phyloP scores from a whole-genome alignment of 176 grass and related monocot genomes.

The Triticum aestivum region DNA sequence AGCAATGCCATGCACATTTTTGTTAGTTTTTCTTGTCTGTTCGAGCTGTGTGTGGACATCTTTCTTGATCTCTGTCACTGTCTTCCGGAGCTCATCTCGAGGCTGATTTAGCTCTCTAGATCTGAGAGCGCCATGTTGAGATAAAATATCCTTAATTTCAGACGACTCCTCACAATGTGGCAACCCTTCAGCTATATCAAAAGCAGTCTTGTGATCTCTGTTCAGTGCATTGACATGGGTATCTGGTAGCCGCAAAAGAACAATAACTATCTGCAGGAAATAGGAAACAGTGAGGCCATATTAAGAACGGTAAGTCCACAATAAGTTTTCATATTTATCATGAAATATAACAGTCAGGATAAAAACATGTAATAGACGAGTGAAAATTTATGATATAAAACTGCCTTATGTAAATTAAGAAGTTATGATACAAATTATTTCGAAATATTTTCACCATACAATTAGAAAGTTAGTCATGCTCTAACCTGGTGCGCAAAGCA shows the following conservation, averaged over 20 bases:
- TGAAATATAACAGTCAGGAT: slow-evolving; percentile 6
- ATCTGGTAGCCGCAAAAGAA: slow-evolving; percentile 80
- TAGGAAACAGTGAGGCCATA: slow-evolving; percentile 1
- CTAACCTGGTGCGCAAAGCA: not conserved
- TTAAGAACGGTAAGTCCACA: slow-evolving; percentile 8
- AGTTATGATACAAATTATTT: not conserved
- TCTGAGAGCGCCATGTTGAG: slow-evolving; percentile 72
- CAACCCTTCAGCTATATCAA: slow-evolving; percentile 88
- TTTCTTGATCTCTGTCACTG: slow-evolving; percentile 96
- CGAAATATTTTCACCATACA: not conserved
- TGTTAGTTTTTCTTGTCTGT: slow-evolving; percentile 91
- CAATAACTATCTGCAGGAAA: slow-evolving; percentile 71
- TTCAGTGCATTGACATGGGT: slow-evolving; percentile 96
- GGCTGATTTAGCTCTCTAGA: slow-evolving; percentile 95
- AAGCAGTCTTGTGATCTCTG: slow-evolving; percentile 86
- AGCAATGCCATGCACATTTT: slow-evolving; percentile 94
- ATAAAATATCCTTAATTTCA: slow-evolving; percentile 85
- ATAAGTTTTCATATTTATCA: not conserved
- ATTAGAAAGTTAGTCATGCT: not conserved
- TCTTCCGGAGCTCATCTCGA: slow-evolving; percentile 85
- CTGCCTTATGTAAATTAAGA: not conserved
- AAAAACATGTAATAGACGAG: not conserved
- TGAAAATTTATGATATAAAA: slow-evolving; percentile 16
- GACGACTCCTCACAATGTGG: slow-evolving; percentile 82
- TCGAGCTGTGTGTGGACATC: slow-evolving; percentile 94